Evolutionary conservation across 768 basidiomycete genomes (phyloP), one percentile per base, ranked within the genome.

Genomic region (Mycena indigotica): DNA sequence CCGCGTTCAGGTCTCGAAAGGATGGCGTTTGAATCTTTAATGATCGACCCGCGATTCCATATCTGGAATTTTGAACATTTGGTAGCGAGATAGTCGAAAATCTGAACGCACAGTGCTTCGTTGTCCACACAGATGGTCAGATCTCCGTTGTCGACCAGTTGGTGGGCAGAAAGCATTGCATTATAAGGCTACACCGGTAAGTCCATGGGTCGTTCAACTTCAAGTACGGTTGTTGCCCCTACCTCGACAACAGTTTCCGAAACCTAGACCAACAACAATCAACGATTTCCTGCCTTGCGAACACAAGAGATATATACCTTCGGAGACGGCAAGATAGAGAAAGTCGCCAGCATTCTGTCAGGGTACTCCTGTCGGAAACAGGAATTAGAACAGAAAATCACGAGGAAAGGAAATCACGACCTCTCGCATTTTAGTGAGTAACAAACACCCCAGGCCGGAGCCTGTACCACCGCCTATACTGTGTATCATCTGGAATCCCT

Each of bases 401-500:
- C 15, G 28, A 55, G 60, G 17, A 63, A 51, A 28, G 46, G 28
- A 52, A 35, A 50, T 26, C 51, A 44, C 16, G 23, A 30, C 44
- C 75, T 95, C 93, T 52, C 91, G 83, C 57, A 95, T 73, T 68
- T 95, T 95, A 32, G 86, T 85, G 30, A 96, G 73, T 53, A 95
- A 74, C 40, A 95, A 75, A 55, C 86, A 87, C 35, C 93, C 93
- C 39, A 95, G 72, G 17, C 94, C 94, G 23, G 93, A 85, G 32
- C 93, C 94, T 2, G 91, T 95, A 32, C 94, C 94, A 58, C 94
- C 94, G 30, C 94, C 94, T 17, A 98, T 83, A 17, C 94, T 93
- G 62, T 96, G 93, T 10, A 94, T 72, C 46, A 95, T 71, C 65
- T 95, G 93, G 68, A 95, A 93, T 1, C 95, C 95, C 75, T 98